These are phyloP conservation scores for Phytophthora citricola DNA, from an alignment of 352 stramenopile genomes.

Conservation along the genomic window DNA sequence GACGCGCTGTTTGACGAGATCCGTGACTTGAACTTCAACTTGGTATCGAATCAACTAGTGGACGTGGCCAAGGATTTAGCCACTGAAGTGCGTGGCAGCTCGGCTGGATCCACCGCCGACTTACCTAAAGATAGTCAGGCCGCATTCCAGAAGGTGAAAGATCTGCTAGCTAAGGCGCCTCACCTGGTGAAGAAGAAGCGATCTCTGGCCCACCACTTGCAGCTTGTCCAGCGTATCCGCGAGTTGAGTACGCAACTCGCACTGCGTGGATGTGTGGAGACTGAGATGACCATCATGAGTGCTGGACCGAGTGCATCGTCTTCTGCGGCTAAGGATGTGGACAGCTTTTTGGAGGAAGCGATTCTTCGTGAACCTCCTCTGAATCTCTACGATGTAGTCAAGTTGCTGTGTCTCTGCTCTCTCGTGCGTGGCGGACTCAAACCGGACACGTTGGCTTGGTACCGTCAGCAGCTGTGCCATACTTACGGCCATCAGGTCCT, in stretches of 20 bases:
- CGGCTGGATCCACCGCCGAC: slow-evolving; percentile 8
- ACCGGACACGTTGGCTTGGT: slow-evolving; percentile 61
- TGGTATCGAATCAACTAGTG: slow-evolving; percentile 55
- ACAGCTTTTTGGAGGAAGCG: slow-evolving; percentile 73
- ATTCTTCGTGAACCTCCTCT: slow-evolving; percentile 73
- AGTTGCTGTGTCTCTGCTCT: slow-evolving; percentile 79
- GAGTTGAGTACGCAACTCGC: slow-evolving; percentile 62
- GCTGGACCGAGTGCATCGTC: slow-evolving; percentile 52
- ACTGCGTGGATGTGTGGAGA: slow-evolving; percentile 74
- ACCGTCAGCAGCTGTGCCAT: slow-evolving; percentile 81
- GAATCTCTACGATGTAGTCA: slow-evolving; percentile 76
- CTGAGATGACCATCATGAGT: slow-evolving; percentile 85
- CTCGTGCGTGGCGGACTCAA: slow-evolving; percentile 75
- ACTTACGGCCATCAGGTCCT: slow-evolving; percentile 82
- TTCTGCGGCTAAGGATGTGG: slow-evolving; percentile 57
- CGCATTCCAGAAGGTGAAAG: slow-evolving; percentile 53
- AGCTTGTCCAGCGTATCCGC: slow-evolving; percentile 70
- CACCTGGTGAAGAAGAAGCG: slow-evolving; percentile 79
- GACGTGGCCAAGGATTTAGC: slow-evolving; percentile 65
- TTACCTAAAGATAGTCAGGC: slow-evolving; percentile 34
- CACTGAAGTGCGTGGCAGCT: slow-evolving; percentile 47
- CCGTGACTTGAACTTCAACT: slow-evolving; percentile 84
- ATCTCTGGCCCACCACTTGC: slow-evolving; percentile 68
- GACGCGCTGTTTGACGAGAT: slow-evolving; percentile 78
- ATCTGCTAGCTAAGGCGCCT: slow-evolving; percentile 67